Conservation (phyloP, 31 red algal species). For the Porphyra umbilicalis region DNA sequence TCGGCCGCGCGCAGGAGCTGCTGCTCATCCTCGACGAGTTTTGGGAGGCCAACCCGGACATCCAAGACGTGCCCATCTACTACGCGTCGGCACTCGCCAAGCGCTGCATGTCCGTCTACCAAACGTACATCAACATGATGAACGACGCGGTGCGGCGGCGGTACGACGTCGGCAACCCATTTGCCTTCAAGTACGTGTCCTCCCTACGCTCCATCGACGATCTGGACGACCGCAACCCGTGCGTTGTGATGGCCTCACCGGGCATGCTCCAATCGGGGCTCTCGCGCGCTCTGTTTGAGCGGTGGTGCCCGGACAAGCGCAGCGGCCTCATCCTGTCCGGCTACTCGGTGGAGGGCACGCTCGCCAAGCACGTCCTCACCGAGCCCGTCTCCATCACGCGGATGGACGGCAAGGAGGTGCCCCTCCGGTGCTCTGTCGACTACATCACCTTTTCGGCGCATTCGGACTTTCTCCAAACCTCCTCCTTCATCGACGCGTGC, state of each 20-base stretch:
- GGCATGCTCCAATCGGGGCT: slow-evolving; percentile 98
- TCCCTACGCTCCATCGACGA: slow-evolving; percentile 78
- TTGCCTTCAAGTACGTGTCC: slow-evolving; percentile 98
- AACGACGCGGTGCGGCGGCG: slow-evolving; percentile 90
- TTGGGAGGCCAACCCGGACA: slow-evolving; percentile 96
- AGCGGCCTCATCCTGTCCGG: slow-evolving; percentile 92
- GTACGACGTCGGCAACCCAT: slow-evolving; percentile 93
- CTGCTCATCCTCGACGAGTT: slow-evolving; percentile 99
- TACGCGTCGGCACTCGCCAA: slow-evolving; percentile 97
- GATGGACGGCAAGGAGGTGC: slow-evolving; percentile 82
- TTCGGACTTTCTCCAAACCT: slow-evolving; percentile 96
- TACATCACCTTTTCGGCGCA: slow-evolving; percentile 99
- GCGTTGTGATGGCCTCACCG: slow-evolving; percentile 99
- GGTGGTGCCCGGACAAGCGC: slow-evolving; percentile 94
- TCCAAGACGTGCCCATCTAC: slow-evolving; percentile 94
- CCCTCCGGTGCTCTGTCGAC: slow-evolving; percentile 79
- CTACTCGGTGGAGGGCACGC: slow-evolving; percentile 97
- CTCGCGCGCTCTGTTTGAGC: slow-evolving; percentile 86
- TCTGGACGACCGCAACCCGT: slow-evolving; percentile 93
- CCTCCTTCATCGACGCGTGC: slow-evolving; percentile 79
- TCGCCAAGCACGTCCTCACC: slow-evolving; percentile 93
- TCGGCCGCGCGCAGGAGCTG: slow-evolving; percentile 97
- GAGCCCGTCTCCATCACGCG: slow-evolving; percentile 87
- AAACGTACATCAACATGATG: slow-evolving; percentile 99
- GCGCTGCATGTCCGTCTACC: slow-evolving; percentile 98